These are phyloP conservation scores for Penicillium dipodomyicola DNA, from an alignment of 495 filamentous ascomycete species.

Conservation along the genomic window DNA sequence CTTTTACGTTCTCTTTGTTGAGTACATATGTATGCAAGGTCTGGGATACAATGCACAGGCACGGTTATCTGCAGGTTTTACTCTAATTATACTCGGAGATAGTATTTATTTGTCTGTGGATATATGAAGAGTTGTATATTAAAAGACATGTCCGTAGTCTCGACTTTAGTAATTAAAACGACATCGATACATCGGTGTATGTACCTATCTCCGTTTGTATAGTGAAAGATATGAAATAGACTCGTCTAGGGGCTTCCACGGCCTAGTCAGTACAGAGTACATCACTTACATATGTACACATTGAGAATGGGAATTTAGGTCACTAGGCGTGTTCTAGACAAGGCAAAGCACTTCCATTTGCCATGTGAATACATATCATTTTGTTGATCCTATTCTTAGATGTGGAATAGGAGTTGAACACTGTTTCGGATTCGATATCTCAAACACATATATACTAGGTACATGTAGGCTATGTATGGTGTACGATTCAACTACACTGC, in stretches of 20 bases:
- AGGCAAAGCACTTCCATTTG: too few species aligned
- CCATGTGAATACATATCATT: too few species aligned
- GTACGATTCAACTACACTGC: background rate
- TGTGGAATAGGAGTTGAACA: too few species aligned
- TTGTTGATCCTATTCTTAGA: too few species aligned
- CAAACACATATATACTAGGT: too few species aligned
- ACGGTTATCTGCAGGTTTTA: background rate
- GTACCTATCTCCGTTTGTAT: background rate
- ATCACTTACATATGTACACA: background rate
- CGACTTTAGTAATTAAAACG: too few species aligned
- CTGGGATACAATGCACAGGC: conserved; percentile 4
- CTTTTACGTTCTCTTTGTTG: background rate
- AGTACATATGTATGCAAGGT: background rate
- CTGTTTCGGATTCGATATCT: too few species aligned
- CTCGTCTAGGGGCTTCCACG: background rate
- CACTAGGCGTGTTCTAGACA: background rate
- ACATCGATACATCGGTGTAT: background rate
- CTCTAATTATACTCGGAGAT: too few species aligned
- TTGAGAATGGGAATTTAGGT: too few species aligned
- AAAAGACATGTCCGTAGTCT: background rate
- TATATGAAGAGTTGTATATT: background rate
- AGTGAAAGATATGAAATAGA: background rate
- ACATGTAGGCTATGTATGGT: too few species aligned
- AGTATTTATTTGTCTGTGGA: too few species aligned
- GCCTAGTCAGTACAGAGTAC: background rate